These are phyloP conservation scores for Aphanomyces stellatus DNA, from an alignment of 352 stramenopile genomes.

Conservation along the genomic window DNA sequence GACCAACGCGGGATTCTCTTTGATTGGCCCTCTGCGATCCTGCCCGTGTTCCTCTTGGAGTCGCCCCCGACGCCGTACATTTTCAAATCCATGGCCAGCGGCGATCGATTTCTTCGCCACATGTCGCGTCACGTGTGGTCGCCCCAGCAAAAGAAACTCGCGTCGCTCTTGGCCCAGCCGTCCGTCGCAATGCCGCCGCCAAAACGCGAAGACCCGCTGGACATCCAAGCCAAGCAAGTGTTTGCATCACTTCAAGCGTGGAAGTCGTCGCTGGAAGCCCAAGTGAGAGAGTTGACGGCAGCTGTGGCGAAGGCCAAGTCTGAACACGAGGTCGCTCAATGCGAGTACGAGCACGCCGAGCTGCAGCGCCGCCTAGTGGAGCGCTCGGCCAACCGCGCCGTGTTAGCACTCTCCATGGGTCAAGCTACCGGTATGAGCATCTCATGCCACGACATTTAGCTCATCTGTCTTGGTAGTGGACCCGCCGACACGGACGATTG, in stretches of 20 bases:
- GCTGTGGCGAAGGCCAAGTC: constrained; percentile 19
- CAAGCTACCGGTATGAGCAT: neutral
- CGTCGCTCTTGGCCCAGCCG: neutral
- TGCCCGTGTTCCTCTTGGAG: constrained; percentile 8
- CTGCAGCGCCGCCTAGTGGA: constrained; percentile 24
- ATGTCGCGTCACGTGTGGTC: neutral
- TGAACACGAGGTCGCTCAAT: constrained; percentile 19
- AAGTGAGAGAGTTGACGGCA: constrained; percentile 27
- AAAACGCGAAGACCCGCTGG: neutral
- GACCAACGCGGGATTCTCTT: neutral
- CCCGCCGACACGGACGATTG: constrained; percentile 14
- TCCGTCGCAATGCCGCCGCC: neutral
- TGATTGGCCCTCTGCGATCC: neutral
- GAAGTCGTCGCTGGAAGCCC: constrained; percentile 22
- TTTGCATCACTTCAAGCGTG: neutral
- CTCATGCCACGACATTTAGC: neutral
- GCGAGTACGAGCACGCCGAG: constrained; percentile 27
- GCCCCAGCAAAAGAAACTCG: too few relatives aligned
- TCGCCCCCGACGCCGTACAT: neutral
- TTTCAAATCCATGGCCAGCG: constrained; percentile 17
- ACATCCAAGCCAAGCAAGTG: constrained; percentile 5
- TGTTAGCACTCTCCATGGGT: constrained; percentile 27
- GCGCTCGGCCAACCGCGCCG: constrained; percentile 29
- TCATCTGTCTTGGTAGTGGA: neutral
- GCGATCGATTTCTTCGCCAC: neutral